Conservation (phyloP, 2,329 filamentous ascomycete species). For the Penicillium sp. region DNA sequence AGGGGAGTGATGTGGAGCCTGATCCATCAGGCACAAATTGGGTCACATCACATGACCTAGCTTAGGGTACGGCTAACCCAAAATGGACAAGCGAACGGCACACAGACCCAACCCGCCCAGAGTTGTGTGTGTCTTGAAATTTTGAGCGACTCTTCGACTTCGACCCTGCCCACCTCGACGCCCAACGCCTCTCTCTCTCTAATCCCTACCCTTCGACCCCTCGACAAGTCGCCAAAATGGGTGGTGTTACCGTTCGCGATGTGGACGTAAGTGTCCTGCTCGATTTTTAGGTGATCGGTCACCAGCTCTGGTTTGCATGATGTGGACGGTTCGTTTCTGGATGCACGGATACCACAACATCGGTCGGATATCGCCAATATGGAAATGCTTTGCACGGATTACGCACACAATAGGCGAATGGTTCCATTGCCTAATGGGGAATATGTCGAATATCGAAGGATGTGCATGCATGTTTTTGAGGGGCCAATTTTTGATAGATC, state of each 20-base stretch:
- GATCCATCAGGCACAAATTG: not conserved
- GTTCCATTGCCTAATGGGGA: not conserved
- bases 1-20: not conserved
- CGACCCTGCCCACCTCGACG: conserved; percentile 41
- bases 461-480: conserved; percentile 5
- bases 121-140: conserved; percentile 39
- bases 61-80: conserved; percentile 43
- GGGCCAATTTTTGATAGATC: not conserved
- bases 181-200: conserved; percentile 30
- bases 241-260: conserved; percentile 66
- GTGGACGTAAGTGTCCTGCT: conserved; percentile 55
- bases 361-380: conserved; percentile 7
- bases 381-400: conserved; percentile 6
- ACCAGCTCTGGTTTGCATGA: conserved; percentile 18
- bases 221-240: conserved; percentile 57
- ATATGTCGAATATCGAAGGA: conserved; percentile 5
- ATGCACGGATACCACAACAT: conserved; percentile 11
- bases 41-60: conserved; percentile 11
- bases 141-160: conserved; percentile 38
- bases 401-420: not conserved
- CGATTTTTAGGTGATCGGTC: conserved; percentile 16
- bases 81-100: conserved; percentile 43
- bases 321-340: conserved; percentile 22
- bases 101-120: conserved; percentile 35
- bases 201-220: conserved; percentile 31